Percentiles rank a stretch among this genome's conserved stretches.
Evolutionary conservation across 257 asterid species (phyloP).

Genomic region (Forsythia suspensa): DNA sequence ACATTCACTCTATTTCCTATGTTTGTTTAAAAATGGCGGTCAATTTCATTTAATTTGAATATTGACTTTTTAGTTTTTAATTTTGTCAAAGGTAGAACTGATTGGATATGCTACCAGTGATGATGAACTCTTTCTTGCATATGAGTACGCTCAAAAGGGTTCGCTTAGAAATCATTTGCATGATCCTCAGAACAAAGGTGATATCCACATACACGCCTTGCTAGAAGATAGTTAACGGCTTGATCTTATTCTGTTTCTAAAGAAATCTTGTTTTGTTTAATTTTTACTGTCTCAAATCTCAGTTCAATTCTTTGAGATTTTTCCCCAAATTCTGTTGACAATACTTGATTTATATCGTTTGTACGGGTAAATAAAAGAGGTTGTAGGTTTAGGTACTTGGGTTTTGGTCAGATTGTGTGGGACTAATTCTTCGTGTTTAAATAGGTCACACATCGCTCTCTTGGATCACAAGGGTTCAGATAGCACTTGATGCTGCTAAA

Average conservation of each 20-base stretch:
- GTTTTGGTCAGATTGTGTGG: neutral
- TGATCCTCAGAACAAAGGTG: constrained; percentile 87
- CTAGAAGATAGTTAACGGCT: neutral
- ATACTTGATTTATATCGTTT: neutral
- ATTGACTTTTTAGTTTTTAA: constrained; percentile 32
- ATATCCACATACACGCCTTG: neutral
- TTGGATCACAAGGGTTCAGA: constrained; percentile 91
- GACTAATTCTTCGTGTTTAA: neutral
- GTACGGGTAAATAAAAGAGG: neutral
- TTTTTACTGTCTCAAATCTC: neutral
- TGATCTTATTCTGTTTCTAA: neutral
- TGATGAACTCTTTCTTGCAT: constrained; percentile 82
- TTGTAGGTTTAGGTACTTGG: neutral
- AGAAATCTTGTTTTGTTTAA: no score
- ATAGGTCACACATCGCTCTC: constrained; percentile 84
- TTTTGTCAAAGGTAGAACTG: constrained; percentile 83
- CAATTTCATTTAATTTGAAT: neutral
- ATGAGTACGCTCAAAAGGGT: constrained; percentile 93
- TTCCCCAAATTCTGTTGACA: neutral
- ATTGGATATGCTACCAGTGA: constrained; percentile 86
- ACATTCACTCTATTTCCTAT: neutral
- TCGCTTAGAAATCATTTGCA: constrained; percentile 85
- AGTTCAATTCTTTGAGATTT: neutral
- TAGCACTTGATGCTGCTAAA: constrained; percentile 98
- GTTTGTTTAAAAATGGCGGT: neutral